Evolutionary conservation across 495 filamentous ascomycete species (phyloP), one percentile per base, ranked within the genome.

Genomic region (Lophium mytilinum): DNA sequence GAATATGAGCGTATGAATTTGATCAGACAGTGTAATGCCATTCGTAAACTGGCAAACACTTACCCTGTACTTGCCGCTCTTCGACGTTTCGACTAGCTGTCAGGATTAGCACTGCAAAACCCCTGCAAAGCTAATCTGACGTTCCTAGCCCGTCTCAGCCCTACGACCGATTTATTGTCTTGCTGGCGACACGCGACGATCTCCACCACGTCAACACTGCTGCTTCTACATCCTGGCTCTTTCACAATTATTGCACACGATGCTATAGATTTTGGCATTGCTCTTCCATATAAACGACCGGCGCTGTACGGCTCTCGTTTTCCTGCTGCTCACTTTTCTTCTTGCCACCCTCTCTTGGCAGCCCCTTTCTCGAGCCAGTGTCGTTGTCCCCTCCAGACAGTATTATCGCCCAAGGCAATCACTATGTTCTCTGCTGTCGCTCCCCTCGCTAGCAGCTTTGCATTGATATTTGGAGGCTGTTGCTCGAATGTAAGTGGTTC

Each of bases 381-480:
- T n/a, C n/a, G n/a, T n/a, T n/a, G 9, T 19, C 14, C n/a, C 51
- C 51, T 41, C 41, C 37, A 41, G 12, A 42, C 11, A 40, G 6
- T 3, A 30, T 30, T 3, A 30, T 30, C 24, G 9, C n/a, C 8
- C 21, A 54, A 43, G 30, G 37, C 37, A 10, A 49, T 24, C 52
- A 50, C 9, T 17, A 66, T 66, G 63, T 47, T 52, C 15, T 40
- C 63, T 21, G 63, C 59, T 4, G 12, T 66, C 19, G 59, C 56
- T 41, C 63, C 63, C 24, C 55, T 65, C 4, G 63, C 59, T 1
- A 76, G 84, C 59, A 93, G 95, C 76, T 74, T 89, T n/a, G 81
- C 77, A 19, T 76, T 96, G 54, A 98, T 98, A 47, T 96, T 98
- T 68, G 93, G 94, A 39, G 93, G 93, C 37, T 99, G 93, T 68